phyloP scores from a whole-genome alignment of 1,284 basidiomycete genomes.

The Boletus sp. region DNA sequence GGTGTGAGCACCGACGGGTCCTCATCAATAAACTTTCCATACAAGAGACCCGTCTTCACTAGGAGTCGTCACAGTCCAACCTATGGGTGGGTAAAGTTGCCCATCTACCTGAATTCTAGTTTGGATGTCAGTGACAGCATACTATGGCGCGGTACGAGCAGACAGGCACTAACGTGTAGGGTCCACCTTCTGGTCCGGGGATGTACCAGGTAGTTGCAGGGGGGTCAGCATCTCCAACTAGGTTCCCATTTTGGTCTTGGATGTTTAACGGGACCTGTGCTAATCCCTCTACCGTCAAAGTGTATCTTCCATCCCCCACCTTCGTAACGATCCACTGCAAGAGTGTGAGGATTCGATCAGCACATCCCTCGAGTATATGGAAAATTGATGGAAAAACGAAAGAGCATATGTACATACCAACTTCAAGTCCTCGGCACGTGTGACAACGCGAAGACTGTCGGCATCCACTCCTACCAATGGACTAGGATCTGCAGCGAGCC shows the following conservation, averaged over 20 bases:
- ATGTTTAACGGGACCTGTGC: background rate
- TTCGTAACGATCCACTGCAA: background rate
- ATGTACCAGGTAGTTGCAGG: background rate
- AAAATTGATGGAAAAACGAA: too few species aligned
- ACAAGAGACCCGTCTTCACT: background rate
- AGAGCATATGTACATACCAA: too few species aligned
- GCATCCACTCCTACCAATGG: background rate
- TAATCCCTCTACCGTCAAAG: background rate
- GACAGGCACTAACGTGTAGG: background rate
- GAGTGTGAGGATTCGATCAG: too few species aligned
- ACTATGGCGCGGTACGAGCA: background rate
- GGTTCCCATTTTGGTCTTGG: background rate
- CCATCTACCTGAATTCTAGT: background rate
- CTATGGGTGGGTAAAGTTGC: background rate
- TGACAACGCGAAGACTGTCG: too few species aligned
- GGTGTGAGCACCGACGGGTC: background rate
- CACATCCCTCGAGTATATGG: too few species aligned
- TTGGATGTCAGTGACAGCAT: background rate
- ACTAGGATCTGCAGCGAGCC: background rate
- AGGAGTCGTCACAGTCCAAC: background rate
- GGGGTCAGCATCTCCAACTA: background rate
- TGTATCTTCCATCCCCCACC: background rate
- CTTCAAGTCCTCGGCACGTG: too few species aligned
- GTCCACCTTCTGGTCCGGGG: background rate
- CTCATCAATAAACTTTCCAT: background rate